A percentile compares a stretch with the other conserved stretches of the same genome.
Evolutionary conservation across 2,329 filamentous ascomycete species (phyloP).

Genomic region (Ophiostoma himal-ulmi): DNA sequence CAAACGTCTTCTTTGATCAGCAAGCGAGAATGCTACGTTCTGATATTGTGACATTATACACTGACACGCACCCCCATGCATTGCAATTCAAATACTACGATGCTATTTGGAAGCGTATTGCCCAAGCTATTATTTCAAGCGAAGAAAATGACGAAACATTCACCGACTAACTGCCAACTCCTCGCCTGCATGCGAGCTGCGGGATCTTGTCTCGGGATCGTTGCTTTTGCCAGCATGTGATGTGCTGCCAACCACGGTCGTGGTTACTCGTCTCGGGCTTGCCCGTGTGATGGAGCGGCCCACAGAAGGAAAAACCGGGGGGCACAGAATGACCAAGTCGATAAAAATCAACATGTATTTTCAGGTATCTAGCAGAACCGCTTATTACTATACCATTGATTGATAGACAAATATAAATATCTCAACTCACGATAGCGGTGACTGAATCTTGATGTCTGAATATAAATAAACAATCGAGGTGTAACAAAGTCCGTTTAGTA

Average conservation of each 20-base stretch:
- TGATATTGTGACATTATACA: neutral
- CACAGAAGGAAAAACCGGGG: neutral
- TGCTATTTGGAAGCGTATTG: neutral
- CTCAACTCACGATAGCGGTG: neutral
- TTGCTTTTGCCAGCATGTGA: neutral
- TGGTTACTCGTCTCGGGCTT: neutral
- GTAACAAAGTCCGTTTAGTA: too few relatives aligned
- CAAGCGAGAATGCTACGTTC: neutral
- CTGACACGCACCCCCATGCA: too few relatives aligned
- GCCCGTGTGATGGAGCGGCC: neutral
- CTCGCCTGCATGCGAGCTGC: neutral
- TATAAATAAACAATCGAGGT: too few relatives aligned
- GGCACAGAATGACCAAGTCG: neutral
- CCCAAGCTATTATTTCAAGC: neutral
- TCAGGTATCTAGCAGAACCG: too few relatives aligned
- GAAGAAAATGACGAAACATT: neutral
- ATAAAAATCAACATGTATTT: neutral
- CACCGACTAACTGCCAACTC: neutral
- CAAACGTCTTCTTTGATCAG: neutral
- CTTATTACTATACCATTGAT: neutral
- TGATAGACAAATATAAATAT: neutral
- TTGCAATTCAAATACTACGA: neutral
- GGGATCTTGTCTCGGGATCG: neutral
- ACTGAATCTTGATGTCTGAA: neutral
- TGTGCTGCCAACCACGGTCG: neutral